A percentile compares a stretch with the other conserved stretches of the same genome.
Evolutionary conservation across 768 basidiomycete species (phyloP).

Genomic region (Dacryopinax primogenitus): DNA sequence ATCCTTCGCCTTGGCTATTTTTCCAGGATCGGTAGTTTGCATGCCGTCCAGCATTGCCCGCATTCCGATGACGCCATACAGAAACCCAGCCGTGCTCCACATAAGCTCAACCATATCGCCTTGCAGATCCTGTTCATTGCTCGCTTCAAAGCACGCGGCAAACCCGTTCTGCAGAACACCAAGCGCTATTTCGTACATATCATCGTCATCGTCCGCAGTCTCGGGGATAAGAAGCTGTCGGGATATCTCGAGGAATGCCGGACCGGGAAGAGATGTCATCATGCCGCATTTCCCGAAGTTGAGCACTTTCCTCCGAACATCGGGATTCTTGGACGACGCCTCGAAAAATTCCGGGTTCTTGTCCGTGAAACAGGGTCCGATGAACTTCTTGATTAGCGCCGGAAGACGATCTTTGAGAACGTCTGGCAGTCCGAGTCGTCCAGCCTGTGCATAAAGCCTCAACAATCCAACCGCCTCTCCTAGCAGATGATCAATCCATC

Average conservation of each 20-base stretch:
- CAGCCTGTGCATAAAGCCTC: neutral
- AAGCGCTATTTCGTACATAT: neutral
- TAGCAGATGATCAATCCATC: neutral
- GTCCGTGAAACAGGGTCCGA: neutral
- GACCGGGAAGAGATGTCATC: neutral
- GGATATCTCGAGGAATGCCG: neutral
- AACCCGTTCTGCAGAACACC: neutral
- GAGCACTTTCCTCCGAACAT: neutral
- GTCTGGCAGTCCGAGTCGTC: neutral
- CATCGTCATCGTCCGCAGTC: neutral
- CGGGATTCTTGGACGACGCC: neutral
- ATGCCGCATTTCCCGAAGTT: neutral
- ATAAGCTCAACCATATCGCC: neutral
- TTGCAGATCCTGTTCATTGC: neutral
- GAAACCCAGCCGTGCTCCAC: neutral
- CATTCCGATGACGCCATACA: neutral
- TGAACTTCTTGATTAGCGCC: neutral
- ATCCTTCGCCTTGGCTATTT: neutral
- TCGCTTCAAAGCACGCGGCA: constrained; percentile 1
- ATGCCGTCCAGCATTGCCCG: neutral
- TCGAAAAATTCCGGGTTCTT: neutral
- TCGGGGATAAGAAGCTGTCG: neutral
- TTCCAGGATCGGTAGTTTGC: neutral
- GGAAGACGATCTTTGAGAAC: neutral
- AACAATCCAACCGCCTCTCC: neutral